phyloP scores from a whole-genome alignment of 768 basidiomycete species.

The Tylopilus rubrobrunneus region DNA sequence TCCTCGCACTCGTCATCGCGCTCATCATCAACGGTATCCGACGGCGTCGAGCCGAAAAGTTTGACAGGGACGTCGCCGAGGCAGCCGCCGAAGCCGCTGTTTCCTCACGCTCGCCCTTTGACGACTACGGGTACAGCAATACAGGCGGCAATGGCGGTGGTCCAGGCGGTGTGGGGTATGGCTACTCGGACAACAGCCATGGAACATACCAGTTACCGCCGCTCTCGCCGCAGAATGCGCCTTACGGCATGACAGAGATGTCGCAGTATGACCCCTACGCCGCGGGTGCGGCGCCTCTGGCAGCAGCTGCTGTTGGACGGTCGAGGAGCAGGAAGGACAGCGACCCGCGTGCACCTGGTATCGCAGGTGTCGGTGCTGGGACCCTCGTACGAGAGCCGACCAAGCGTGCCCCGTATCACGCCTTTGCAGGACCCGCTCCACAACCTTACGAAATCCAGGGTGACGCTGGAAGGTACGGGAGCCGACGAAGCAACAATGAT shows the following conservation, averaged over 20 bases:
- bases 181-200: slow-evolving; percentile 50
- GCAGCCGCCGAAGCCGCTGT: slow-evolving; percentile 65
- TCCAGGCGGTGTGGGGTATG: slow-evolving; percentile 21
- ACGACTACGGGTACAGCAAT: slow-evolving; percentile 38
- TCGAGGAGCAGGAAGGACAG: slow-evolving; percentile 28
- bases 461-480: slow-evolving; percentile 13
- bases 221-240: slow-evolving; percentile 36
- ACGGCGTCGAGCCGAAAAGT: slow-evolving; percentile 57
- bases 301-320: slow-evolving; percentile 19
- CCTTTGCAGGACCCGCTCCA: slow-evolving; percentile 34
- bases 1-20: slow-evolving; percentile 45
- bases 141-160: slow-evolving; percentile 20
- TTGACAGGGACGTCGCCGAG: slow-evolving; percentile 71
- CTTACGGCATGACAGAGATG: slow-evolving; percentile 52
- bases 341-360: slow-evolving; percentile 35
- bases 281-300: slow-evolving; percentile 19
- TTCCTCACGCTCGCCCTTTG: slow-evolving; percentile 47
- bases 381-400: slow-evolving; percentile 28
- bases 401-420: slow-evolving; percentile 35
- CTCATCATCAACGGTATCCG: slow-evolving; percentile 51
- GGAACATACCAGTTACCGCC: slow-evolving; percentile 54
- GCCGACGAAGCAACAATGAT: slow-evolving; percentile 24
- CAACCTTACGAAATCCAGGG: slow-evolving; percentile 18
- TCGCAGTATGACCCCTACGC: slow-evolving; percentile 36
- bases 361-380: slow-evolving; percentile 36